Evolutionary conservation across 176 grass and related monocot species (phyloP).

Genomic region (Rhynchospora pubera): DNA sequence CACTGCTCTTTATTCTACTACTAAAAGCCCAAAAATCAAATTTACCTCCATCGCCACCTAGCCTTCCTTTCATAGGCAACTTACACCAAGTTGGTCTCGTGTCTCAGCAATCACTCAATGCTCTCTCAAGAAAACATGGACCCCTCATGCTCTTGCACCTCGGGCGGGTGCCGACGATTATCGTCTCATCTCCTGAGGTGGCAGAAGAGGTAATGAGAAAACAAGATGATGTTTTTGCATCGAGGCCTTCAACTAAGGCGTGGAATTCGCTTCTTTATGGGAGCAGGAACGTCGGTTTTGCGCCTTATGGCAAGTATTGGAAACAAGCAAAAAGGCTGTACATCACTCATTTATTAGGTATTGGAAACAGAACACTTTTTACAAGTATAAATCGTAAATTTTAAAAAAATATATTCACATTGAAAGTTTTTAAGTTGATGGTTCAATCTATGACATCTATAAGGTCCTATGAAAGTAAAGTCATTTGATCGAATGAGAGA

Average conservation of each 20-base stretch:
- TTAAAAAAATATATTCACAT: not conserved
- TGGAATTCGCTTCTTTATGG: constrained; percentile 44
- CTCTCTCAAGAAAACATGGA: constrained; percentile 9
- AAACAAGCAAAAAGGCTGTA: constrained; percentile 50
- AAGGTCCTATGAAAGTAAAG: constrained; percentile 8
- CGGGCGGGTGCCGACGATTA: constrained; percentile 35
- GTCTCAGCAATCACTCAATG: constrained; percentile 1
- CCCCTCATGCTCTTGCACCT: constrained; percentile 43
- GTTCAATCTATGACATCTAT: not conserved
- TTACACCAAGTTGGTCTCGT: constrained; percentile 22
- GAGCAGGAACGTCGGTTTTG: constrained; percentile 46
- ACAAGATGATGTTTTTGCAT: constrained; percentile 55
- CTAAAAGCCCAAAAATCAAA: not conserved
- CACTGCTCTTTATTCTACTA: not conserved
- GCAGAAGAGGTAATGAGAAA: constrained; percentile 47
- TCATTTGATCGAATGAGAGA: constrained; percentile 14
- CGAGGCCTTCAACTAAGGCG: constrained; percentile 44
- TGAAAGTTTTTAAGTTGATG: not conserved
- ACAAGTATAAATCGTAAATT: not conserved
- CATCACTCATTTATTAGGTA: constrained; percentile 35
- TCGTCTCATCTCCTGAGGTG: constrained; percentile 46
- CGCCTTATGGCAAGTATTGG: constrained; percentile 58
- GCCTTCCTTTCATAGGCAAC: constrained; percentile 27
- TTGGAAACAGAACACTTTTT: not conserved
- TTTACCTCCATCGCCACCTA: constrained; percentile 18